A percentile compares a stretch with the other conserved stretches of the same genome.
These are phyloP conservation scores for Fusarium sororula DNA, from an alignment of 2,329 filamentous ascomycete species.

Conservation along the genomic window DNA sequence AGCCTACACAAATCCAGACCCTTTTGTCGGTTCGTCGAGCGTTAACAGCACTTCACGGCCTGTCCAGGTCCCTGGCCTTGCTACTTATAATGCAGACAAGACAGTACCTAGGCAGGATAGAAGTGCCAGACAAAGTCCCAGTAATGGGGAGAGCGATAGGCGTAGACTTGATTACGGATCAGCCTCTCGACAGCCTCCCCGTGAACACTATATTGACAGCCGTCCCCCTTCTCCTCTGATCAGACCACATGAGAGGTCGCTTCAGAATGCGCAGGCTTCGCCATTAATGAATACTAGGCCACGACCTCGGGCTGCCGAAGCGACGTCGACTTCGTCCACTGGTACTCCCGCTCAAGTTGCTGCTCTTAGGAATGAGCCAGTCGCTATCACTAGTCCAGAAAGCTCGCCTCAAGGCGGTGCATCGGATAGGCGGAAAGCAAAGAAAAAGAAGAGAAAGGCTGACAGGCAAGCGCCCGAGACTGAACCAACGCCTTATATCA, in stretches of 20 bases:
- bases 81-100: slow-evolving; percentile 38
- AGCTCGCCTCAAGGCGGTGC: slow-evolving; percentile 65
- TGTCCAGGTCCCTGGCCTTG: slow-evolving; percentile 46
- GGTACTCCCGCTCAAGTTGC: slow-evolving; percentile 62
- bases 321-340: slow-evolving; percentile 30
- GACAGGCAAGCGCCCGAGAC: slow-evolving; percentile 59
- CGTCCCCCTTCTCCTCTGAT: slow-evolving; percentile 69
- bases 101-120: slow-evolving; percentile 43
- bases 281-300: slow-evolving; percentile 60
- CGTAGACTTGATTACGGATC: slow-evolving; percentile 17
- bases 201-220: slow-evolving; percentile 42
- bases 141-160: slow-evolving; percentile 42
- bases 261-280: slow-evolving; percentile 77
- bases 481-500: slow-evolving; percentile 65
- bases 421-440: slow-evolving; percentile 59
- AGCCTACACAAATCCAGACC: slow-evolving; percentile 5
- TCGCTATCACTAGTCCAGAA: slow-evolving; percentile 64
- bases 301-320: slow-evolving; percentile 20
- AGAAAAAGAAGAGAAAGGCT: slow-evolving; percentile 63
- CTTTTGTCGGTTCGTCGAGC: slow-evolving; percentile 8
- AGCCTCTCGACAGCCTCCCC: slow-evolving; percentile 23
- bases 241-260: slow-evolving; percentile 75
- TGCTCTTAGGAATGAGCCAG: slow-evolving; percentile 62
- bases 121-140: slow-evolving; percentile 52
- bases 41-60: slow-evolving; percentile 21